Conservation (phyloP, 345 rosid genomes). For the Streptanthus diversifolius region DNA sequence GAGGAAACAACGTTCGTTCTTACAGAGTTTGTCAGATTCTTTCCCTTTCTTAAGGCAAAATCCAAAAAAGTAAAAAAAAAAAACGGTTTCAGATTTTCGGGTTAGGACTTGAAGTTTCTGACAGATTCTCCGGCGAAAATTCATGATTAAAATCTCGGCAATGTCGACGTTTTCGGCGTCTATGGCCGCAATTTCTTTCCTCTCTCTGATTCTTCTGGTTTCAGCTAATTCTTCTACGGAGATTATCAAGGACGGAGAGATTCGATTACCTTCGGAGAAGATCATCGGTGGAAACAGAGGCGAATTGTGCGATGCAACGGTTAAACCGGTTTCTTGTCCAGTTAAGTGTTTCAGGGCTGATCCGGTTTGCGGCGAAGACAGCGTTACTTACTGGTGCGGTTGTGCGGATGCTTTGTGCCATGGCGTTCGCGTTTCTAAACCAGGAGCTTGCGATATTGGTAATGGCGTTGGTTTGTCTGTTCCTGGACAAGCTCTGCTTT, state of each 20-base stretch:
- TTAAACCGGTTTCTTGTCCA: slow-evolving; percentile 58
- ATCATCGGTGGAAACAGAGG: slow-evolving; percentile 12
- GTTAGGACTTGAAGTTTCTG: background rate
- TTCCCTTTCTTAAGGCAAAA: background rate
- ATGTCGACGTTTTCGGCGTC: slow-evolving; percentile 32
- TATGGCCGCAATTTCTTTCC: background rate
- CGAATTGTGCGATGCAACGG: slow-evolving; percentile 25
- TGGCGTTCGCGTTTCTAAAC: slow-evolving; percentile 58
- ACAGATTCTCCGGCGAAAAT: slow-evolving; percentile 8
- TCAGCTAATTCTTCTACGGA: background rate
- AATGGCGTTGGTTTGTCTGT: slow-evolving; percentile 67
- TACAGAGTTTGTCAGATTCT: slow-evolving; percentile 9
- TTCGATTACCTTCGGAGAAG: slow-evolving; percentile 36
- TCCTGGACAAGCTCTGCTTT: slow-evolving; percentile 82
- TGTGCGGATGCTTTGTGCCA: slow-evolving; percentile 74
- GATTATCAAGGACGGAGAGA: slow-evolving; percentile 14
- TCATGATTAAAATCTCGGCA: slow-evolving; percentile 8
- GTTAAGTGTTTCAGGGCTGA: slow-evolving; percentile 76
- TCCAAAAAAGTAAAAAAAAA: background rate
- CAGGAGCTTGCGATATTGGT: slow-evolving; percentile 73
- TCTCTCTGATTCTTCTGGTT: slow-evolving; percentile 1
- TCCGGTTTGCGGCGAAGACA: slow-evolving; percentile 85
- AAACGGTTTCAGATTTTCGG: background rate
- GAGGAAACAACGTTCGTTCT: slow-evolving; percentile 28
- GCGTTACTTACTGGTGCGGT: slow-evolving; percentile 97